Evolutionary conservation across 2,329 filamentous ascomycete species (phyloP), one percentile per base, ranked within the genome.

Genomic region (Helicocarpus griseus): DNA sequence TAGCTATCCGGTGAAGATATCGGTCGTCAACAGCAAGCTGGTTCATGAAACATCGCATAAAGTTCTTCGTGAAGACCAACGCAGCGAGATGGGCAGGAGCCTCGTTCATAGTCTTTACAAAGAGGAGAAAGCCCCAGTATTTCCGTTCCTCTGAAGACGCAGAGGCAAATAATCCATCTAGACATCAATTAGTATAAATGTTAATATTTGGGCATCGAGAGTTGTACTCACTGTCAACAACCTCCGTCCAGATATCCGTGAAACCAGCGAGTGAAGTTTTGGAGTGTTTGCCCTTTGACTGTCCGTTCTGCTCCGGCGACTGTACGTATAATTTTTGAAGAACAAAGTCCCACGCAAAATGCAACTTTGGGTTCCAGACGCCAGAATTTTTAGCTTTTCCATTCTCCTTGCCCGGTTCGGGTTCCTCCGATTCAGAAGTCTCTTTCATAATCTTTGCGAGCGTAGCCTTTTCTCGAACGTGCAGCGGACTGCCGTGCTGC

Each of bases 41-140:
- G 65, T 94, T 93, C 68, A 88, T 85, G 43, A 95, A 71, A 61
- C 85, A 91, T 46, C 82, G 78, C 70, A 94, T 82, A 21, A 96
- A 73, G 60, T 95, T 95, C 55, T 83, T 82, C 60, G 87, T 89
- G 65, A 97, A 95, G 0, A 95, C 73, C 7, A 75, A 56, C 67
- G 76, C 49, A 72, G 79, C 59, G 76, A 78, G 52, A 64, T 73
- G 56, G 56, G 66, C 56, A 66, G 79, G 64, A 61, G 72, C 71
- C 35, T 71, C 74, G 29, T 74, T 72, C 3, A 96, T 71, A 59
- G 89, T 80, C 62, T 85, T 87, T 60, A 85, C 82, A 61, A 96
- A 88, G 2, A 97, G 79, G 61, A 90, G 82, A 69, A 97, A 91
- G 0, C 93, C 93, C 68, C 89, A 89, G 62, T 88, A 89, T 68